Evolutionary conservation across 495 filamentous ascomycete genomes (phyloP), one percentile per base, ranked within the genome.

Genomic region (Aspergillus leporis): DNA sequence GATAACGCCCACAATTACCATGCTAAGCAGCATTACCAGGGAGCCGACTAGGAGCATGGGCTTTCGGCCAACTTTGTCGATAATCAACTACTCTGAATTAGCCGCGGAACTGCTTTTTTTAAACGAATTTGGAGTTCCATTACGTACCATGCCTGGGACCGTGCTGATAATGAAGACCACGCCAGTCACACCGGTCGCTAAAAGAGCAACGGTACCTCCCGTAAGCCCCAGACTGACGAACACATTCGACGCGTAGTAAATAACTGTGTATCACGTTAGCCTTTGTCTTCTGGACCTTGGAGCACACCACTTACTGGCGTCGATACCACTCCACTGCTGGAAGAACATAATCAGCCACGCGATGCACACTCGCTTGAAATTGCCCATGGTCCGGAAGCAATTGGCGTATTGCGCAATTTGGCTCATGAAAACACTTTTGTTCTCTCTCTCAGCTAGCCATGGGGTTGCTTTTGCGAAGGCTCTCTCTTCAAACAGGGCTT

Each of bases 221-320:
- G 90, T 92, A 77, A 93, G 87, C 72, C 91, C 86, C 70, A 92
- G 90, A 73, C 91, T 91, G 64, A 88, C 79, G 66, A 78, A 69
- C 16, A 77, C 67, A 32, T 74, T 67, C 18, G 74, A 72, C 3
- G 75, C 75, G 43, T 71, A 65, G 60, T 75, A 75, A 38, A 78
- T 69, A 31, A 73, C 41, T 45, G n/a, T 21, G 6, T 19, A 8
- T 18, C 16, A 8, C 19, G 41, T 45, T 21, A 45, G 14, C 19
- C 7, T 1, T 18, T 12, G 10, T 19, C 41, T 9, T 45, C 41
- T 2, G 3, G 16, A 14, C 14, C 14, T 18, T 4, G n/a, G 41
- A 8, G 18, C 2, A 9, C 2, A 3, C 3, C 16, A 45, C 41
- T 14, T 45, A 45, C 41, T 72, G 7, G 74, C 68, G 48, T 75